Conservation (phyloP, 352 stramenopile genomes). For the Phytopythium litorale region DNA sequence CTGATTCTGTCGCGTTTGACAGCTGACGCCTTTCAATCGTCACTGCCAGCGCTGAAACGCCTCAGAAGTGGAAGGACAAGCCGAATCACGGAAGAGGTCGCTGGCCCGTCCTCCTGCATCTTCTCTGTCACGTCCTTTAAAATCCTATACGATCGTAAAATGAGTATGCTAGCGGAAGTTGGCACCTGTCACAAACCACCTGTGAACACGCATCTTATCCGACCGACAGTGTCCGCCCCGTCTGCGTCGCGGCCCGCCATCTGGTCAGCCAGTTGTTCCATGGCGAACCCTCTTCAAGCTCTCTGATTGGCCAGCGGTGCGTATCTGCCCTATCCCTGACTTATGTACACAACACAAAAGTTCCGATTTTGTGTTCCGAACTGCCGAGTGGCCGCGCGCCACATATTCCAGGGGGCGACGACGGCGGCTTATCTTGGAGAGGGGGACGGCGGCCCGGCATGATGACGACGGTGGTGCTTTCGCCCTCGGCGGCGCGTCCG, state of each 20-base stretch:
- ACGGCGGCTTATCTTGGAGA: neutral
- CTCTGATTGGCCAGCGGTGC: neutral
- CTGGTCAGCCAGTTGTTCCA: neutral
- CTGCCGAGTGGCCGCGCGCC: neutral
- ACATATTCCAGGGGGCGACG: conserved; percentile 2
- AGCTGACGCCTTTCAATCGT: no score
- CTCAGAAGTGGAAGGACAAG: no score
- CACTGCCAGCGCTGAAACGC: no score
- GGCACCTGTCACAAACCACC: neutral
- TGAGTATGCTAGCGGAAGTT: no score
- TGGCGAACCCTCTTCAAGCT: neutral
- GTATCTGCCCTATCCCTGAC: neutral
- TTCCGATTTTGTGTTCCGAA: conserved; percentile 3
- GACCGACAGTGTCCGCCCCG: neutral
- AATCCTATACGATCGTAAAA: no score
- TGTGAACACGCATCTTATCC: neutral
- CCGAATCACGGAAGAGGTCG: no score
- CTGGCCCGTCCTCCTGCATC: no score
- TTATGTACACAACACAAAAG: conserved; percentile 1
- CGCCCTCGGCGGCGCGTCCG: conserved; percentile 21
- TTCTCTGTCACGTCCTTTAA: no score
- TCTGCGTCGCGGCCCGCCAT: neutral
- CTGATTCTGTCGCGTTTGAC: no score
- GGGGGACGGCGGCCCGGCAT: neutral
- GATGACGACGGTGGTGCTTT: conserved; percentile 58